Evolutionary conservation across 1,139 yeast genomes (phyloP).

Genomic region (Yamadazyma sp.): DNA sequence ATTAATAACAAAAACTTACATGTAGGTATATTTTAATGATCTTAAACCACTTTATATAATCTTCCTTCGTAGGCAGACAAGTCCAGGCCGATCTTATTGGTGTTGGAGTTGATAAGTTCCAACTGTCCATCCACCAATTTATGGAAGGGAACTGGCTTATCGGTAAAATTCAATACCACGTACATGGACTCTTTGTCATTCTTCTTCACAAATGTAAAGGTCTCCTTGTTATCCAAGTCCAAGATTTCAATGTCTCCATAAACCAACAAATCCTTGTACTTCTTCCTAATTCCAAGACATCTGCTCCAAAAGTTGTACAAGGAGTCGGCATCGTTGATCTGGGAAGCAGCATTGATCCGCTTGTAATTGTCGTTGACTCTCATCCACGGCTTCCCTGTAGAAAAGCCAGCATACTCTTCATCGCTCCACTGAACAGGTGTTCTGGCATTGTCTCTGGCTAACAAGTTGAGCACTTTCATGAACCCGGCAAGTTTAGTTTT

Average conservation of each 20-base stretch:
- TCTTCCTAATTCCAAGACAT: slow-evolving; percentile 46
- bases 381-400: slow-evolving; percentile 57
- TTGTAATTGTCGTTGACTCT: slow-evolving; percentile 51
- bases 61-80: slow-evolving; percentile 43
- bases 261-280: slow-evolving; percentile 40
- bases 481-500: slow-evolving; percentile 28
- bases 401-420: slow-evolving; percentile 49
- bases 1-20: too few relatives aligned
- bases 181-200: slow-evolving; percentile 23
- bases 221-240: slow-evolving; percentile 17
- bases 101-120: slow-evolving; percentile 28
- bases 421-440: slow-evolving; percentile 62
- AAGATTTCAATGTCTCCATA: slow-evolving; percentile 49
- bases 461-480: slow-evolving; percentile 30
- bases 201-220: slow-evolving; percentile 14
- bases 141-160: slow-evolving; percentile 29
- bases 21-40: neutral
- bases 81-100: slow-evolving; percentile 18
- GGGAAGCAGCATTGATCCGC: slow-evolving; percentile 49
- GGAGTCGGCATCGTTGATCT: slow-evolving; percentile 47
- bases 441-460: slow-evolving; percentile 59
- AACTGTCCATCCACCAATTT: slow-evolving; percentile 24
- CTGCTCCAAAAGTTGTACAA: slow-evolving; percentile 48
- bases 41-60: slow-evolving; percentile 23
- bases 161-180: slow-evolving; percentile 48